A percentile compares a stretch with the other conserved stretches of the same genome.
Conservation (phyloP, 306 rosid species). For the Medicago lupulina region DNA sequence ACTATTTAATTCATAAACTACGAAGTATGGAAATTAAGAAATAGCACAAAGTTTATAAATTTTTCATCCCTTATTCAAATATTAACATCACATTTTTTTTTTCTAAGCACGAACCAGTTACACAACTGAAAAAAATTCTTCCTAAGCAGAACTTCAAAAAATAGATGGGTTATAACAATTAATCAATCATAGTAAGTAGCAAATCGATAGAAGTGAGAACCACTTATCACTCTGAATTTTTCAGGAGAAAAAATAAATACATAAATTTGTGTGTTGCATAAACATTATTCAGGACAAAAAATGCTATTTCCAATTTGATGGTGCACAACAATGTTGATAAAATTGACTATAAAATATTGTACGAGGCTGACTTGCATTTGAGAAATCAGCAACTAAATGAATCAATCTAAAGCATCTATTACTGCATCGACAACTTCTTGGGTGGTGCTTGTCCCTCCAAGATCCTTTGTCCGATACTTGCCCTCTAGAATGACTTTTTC, state of each 20-base stretch:
- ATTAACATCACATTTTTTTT: not conserved
- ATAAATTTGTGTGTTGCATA: slow-evolving; percentile 35
- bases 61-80: slow-evolving; percentile 1
- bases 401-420: slow-evolving; percentile 70
- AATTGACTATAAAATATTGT: slow-evolving; percentile 38
- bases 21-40: too few relatives aligned
- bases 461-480: slow-evolving; percentile 75
- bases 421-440: slow-evolving; percentile 92
- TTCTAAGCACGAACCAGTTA: not conserved
- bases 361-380: slow-evolving; percentile 27
- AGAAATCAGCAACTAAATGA: slow-evolving; percentile 24
- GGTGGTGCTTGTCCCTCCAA: slow-evolving; percentile 82
- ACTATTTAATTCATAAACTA: too few relatives aligned
- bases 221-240: slow-evolving; percentile 37
- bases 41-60: too few relatives aligned
- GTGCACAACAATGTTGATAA: slow-evolving; percentile 41
- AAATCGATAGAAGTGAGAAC: slow-evolving; percentile 31
- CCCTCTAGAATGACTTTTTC: slow-evolving; percentile 76
- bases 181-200: not conserved
- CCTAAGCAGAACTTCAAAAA: not conserved
- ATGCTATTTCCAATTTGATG: slow-evolving; percentile 36
- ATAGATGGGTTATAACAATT: not conserved
- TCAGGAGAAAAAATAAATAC: slow-evolving; percentile 12
- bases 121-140: not conserved
- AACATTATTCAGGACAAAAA: slow-evolving; percentile 47